Base-by-base conservation (phyloP, 2,329 filamentous ascomycete species). In the Diatrype stigma region DNA sequence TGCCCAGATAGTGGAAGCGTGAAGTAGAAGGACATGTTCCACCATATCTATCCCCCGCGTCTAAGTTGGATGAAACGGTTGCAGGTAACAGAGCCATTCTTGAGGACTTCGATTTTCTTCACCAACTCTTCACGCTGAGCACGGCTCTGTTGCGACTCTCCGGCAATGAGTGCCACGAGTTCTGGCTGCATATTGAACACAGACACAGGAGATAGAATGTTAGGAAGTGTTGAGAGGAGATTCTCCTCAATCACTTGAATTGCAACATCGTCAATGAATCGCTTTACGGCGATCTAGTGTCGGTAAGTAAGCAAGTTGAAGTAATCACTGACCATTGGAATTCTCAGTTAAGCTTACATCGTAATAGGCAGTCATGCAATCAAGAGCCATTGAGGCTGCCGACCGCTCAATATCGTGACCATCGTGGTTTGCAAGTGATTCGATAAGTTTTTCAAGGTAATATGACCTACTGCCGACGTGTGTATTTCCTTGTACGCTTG, bases 201-300 rank as follows among this genome's bases (percentile, higher is more conserved):
- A 3, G 60, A 60, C 1, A 69, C 49, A 0, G 74, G 73, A 0
- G 70, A 70, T 10, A 77, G 61, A 16, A 77, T 72, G 17, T 63
- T 56, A 5, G 58, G 30, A 2, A 77, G 63, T 3, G 53, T 59
- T 1, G 59, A 56, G 19, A 76, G 51, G 7, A 76, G 64, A 38
- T 70, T 67, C 3, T 54, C 55, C 56, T 78, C 74, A 14, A 78
- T 65, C 1, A 72, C 68, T 52, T 75, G 63, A 19, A 73, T 63
- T 8, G 73, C 65, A 4, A 77, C 56, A 34, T 73, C 68, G 22
- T 77, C 73, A 22, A 74, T 54, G 52, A 78, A 73, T 1, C 68
- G 66, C 54, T 73, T 71, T 46, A 75, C 40, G 0, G 74, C 73
- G 44, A 76, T 70, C 74, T 77, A 49, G 6, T n/a, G 10, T 4